Evolutionary conservation across 495 filamentous ascomycete species (phyloP).

Genomic region (Daldinia concentrica): DNA sequence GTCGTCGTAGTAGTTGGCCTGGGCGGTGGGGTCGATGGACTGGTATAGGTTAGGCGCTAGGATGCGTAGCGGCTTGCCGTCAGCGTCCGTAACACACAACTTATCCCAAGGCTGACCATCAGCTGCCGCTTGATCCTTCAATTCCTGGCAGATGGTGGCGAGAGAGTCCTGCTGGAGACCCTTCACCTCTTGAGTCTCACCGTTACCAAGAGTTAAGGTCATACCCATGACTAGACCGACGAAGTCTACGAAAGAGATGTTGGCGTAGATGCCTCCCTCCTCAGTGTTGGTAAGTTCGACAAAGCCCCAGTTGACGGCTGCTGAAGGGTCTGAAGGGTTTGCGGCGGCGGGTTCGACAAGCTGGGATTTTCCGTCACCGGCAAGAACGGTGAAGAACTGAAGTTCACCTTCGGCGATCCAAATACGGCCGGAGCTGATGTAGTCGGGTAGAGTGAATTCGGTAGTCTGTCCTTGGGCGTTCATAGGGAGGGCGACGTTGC

Average conservation of each 20-base stretch:
- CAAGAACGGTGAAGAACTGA: constrained; percentile 52
- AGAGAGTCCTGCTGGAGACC: constrained; percentile 50
- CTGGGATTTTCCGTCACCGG: constrained; percentile 38
- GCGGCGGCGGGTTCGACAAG: constrained; percentile 55
- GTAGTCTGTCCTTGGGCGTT: constrained; percentile 46
- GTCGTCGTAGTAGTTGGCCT: constrained; percentile 49
- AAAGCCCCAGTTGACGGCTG: constrained; percentile 57
- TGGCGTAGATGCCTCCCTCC: constrained; percentile 52
- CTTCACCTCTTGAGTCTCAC: constrained; percentile 46
- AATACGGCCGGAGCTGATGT: constrained; percentile 52
- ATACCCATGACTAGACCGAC: constrained; percentile 56
- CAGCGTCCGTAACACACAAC: constrained; percentile 46
- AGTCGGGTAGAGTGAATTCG: constrained; percentile 52
- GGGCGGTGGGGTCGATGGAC: constrained; percentile 41
- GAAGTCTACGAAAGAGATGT: constrained; percentile 61
- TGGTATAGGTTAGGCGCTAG: constrained; percentile 51
- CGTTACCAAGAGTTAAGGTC: constrained; percentile 46
- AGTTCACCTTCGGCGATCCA: constrained; percentile 56
- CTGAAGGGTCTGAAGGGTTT: constrained; percentile 55
- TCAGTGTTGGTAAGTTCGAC: constrained; percentile 55
- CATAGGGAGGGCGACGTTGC: constrained; percentile 46
- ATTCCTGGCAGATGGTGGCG: constrained; percentile 49
- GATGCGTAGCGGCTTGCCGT: constrained; percentile 51
- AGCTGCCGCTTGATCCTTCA: constrained; percentile 44
- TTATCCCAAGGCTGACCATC: constrained; percentile 55